Evolutionary conservation across 2,329 filamentous ascomycete genomes (phyloP).

Genomic region (Lasiodiplodia citricola): DNA sequence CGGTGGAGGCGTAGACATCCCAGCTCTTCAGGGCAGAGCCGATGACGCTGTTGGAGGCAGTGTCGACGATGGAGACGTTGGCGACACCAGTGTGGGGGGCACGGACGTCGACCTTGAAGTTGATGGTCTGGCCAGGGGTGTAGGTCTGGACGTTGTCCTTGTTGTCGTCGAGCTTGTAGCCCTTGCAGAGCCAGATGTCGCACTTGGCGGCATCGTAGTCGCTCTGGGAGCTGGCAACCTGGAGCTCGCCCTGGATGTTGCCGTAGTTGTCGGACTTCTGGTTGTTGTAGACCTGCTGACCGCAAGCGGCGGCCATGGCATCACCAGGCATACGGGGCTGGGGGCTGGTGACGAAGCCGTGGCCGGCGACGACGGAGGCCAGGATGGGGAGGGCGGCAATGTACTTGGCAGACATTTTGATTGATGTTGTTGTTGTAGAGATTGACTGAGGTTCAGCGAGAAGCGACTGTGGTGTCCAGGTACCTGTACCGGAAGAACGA

Average conservation of each 20-base stretch:
- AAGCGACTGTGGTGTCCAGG: slow-evolving; percentile 32
- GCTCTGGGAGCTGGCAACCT: slow-evolving; percentile 53
- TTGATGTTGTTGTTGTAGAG: slow-evolving; percentile 27
- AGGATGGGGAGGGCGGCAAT: slow-evolving; percentile 51
- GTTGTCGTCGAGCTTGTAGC: slow-evolving; percentile 63
- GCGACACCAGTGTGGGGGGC: slow-evolving; percentile 61
- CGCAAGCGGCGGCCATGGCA: slow-evolving; percentile 59
- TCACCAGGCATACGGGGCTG: slow-evolving; percentile 56
- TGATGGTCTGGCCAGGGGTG: slow-evolving; percentile 55
- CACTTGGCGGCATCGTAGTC: slow-evolving; percentile 57
- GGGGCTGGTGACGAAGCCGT: slow-evolving; percentile 60
- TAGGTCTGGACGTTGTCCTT: slow-evolving; percentile 58
- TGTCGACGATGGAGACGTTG: slow-evolving; percentile 65
- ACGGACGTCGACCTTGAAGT: slow-evolving; percentile 53
- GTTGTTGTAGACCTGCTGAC: slow-evolving; percentile 60
- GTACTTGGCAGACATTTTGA: slow-evolving; percentile 47
- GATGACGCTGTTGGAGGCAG: slow-evolving; percentile 58
- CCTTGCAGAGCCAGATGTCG: slow-evolving; percentile 63
- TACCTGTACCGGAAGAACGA: slow-evolving; percentile 35
- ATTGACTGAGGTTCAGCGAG: slow-evolving; percentile 26
- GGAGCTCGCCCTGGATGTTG: slow-evolving; percentile 62
- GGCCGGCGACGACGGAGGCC: slow-evolving; percentile 55
- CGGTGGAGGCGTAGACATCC: slow-evolving; percentile 59
- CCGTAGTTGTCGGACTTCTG: slow-evolving; percentile 60
- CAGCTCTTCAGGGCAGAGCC: slow-evolving; percentile 61